Evolutionary conservation across 2,329 filamentous ascomycete genomes (phyloP).

Genomic region (Colletotrichum sublineola): DNA sequence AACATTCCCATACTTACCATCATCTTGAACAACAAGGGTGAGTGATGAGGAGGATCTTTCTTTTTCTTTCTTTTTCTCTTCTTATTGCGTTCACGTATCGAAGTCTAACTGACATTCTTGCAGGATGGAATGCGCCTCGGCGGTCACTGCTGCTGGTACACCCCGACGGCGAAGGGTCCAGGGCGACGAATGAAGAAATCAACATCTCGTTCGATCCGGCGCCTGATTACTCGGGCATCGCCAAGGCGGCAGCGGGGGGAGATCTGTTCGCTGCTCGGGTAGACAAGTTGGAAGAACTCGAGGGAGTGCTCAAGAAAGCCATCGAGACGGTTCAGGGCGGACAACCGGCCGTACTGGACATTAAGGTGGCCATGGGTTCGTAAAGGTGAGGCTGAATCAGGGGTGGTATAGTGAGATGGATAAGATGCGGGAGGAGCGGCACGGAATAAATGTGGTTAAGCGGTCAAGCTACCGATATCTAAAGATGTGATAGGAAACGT

Average conservation of each 20-base stretch:
- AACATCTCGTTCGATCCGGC: conserved; percentile 61
- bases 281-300: conserved; percentile 60
- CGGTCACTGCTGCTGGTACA: conserved; percentile 59
- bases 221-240: conserved; percentile 55
- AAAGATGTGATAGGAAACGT: not conserved
- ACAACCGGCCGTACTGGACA: conserved; percentile 66
- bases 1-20: conserved; percentile 67
- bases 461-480: too few species aligned
- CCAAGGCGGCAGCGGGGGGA: conserved; percentile 54
- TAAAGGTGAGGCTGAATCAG: conserved; percentile 44
- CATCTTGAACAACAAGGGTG: conserved; percentile 69
- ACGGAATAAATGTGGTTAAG: too few species aligned
- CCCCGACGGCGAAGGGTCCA: conserved; percentile 56
- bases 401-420: not conserved
- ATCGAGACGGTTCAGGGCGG: conserved; percentile 65
- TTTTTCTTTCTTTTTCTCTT: too few species aligned
- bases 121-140: conserved; percentile 61
- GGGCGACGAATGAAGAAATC: conserved; percentile 59
- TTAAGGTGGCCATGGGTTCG: conserved; percentile 62
- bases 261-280: conserved; percentile 64
- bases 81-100: too few species aligned
- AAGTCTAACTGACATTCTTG: conserved; percentile 9
- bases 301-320: conserved; percentile 61
- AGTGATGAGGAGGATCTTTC: conserved; percentile 41
- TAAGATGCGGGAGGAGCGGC: too few species aligned